These are phyloP conservation scores for Fusarium sp. DNA, from an alignment of 2,329 filamentous ascomycete genomes.

Conservation along the genomic window DNA sequence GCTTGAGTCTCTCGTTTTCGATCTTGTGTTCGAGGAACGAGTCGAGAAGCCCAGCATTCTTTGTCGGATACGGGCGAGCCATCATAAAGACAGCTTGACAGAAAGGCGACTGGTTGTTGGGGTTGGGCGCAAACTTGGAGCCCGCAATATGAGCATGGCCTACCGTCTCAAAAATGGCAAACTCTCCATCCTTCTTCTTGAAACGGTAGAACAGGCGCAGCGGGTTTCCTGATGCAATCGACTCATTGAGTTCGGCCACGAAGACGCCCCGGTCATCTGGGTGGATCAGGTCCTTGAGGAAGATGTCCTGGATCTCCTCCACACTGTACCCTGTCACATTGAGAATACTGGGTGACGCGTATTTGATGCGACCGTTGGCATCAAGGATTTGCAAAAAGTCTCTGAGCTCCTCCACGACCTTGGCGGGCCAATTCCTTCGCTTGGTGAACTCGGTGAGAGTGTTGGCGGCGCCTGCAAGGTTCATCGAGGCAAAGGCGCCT, in stretches of 20 bases:
- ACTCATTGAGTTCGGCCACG: constrained; percentile 88
- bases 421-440: constrained; percentile 83
- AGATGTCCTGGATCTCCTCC: constrained; percentile 77
- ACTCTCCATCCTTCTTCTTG: constrained; percentile 77
- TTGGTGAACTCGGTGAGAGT: constrained; percentile 71
- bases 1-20: constrained; percentile 88
- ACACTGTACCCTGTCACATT: constrained; percentile 80
- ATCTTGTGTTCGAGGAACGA: constrained; percentile 97
- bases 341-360: constrained; percentile 84
- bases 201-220: constrained; percentile 90
- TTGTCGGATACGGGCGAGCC: constrained; percentile 89
- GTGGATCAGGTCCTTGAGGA: constrained; percentile 87
- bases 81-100: constrained; percentile 96
- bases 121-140: constrained; percentile 72
- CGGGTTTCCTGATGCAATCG: constrained; percentile 82
- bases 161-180: constrained; percentile 88
- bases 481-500: constrained; percentile 50
- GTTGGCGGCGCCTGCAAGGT: constrained; percentile 52
- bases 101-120: constrained; percentile 73
- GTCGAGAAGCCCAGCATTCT: constrained; percentile 86
- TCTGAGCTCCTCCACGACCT: constrained; percentile 88
- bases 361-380: constrained; percentile 84
- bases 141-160: constrained; percentile 90
- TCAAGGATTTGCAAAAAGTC: constrained; percentile 91
- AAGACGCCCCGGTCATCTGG: constrained; percentile 87